Percentiles rank a stretch among this genome's conserved stretches.
Evolutionary conservation across 305 asterid species (phyloP).

Genomic region (Solanum hybrid): DNA sequence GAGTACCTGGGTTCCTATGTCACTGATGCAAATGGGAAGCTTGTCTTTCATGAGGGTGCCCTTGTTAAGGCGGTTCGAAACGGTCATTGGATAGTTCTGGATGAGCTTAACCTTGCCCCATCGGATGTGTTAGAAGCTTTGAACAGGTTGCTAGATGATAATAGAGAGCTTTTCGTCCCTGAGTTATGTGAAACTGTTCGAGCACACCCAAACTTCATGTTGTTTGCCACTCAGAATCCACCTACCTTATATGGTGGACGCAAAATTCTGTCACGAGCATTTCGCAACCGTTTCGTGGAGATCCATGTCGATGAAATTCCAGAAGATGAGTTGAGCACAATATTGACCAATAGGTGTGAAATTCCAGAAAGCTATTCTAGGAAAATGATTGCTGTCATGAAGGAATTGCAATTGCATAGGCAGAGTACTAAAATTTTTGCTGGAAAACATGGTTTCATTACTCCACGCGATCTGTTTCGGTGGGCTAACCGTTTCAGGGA

Average conservation of each 20-base stretch:
- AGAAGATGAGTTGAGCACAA: conserved; percentile 68
- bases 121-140: conserved; percentile 97
- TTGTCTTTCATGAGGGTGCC: conserved; percentile 84
- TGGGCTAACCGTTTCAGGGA: conserved; percentile 78
- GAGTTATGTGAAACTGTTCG: conserved; percentile 70
- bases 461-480: conserved; percentile 96
- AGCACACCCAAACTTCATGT: conserved; percentile 86
- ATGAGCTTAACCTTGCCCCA: conserved; percentile 99
- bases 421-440: conserved; percentile 92
- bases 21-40: conserved; percentile 85
- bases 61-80: conserved; percentile 90
- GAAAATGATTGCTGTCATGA: conserved; percentile 90
- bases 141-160: conserved; percentile 90
- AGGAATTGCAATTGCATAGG: conserved; percentile 80
- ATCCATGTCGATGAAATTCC: conserved; percentile 99
- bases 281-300: conserved; percentile 98
- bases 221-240: conserved; percentile 99
- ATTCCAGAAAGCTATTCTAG: conserved; percentile 65
- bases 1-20: conserved; percentile 94
- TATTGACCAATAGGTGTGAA: conserved; percentile 58
- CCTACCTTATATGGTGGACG: conserved; percentile 96
- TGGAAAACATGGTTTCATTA: conserved; percentile 96
- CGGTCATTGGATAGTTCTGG: conserved; percentile 96
- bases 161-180: conserved; percentile 93
- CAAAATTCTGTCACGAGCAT: conserved; percentile 91